Conservation (phyloP, 345 rosid species). For the Euclidium syriacum region DNA sequence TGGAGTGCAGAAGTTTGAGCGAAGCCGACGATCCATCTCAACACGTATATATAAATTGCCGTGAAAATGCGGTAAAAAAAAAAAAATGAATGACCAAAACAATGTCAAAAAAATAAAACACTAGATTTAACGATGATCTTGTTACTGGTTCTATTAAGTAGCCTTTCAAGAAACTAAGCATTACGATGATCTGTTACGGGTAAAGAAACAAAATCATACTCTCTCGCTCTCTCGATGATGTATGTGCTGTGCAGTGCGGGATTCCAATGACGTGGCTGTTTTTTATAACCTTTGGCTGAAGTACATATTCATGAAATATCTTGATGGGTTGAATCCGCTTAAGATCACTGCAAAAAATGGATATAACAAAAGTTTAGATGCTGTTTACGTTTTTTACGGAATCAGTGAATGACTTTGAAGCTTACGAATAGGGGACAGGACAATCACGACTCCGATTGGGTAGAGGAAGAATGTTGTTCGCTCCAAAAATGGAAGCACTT, state of each 20-base stretch:
- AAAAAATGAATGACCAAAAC: not conserved
- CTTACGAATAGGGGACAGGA: constrained; percentile 88
- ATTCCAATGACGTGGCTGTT: constrained; percentile 9
- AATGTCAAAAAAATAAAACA: not conserved
- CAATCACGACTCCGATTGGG: constrained; percentile 77
- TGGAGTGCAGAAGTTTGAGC: too few relatives aligned
- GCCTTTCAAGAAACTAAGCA: constrained; percentile 17
- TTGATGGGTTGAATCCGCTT: constrained; percentile 95
- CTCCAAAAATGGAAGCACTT: constrained; percentile 97
- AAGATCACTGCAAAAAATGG: constrained; percentile 63
- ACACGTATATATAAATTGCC: not conserved
- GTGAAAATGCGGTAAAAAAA: not conserved
- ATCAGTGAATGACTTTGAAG: constrained; percentile 6
- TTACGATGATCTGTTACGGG: constrained; percentile 2
- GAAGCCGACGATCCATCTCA: not conserved
- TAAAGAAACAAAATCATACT: constrained; percentile 3
- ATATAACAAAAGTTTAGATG: not conserved
- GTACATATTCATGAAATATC: constrained; percentile 89
- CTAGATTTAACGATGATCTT: constrained; percentile 14
- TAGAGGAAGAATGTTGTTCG: constrained; percentile 94
- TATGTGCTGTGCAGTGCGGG: constrained; percentile 24
- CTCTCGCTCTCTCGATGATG: constrained; percentile 15
- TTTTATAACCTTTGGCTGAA: constrained; percentile 71
- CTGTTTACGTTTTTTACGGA: not conserved
- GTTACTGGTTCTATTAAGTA: constrained; percentile 17